Conservation (phyloP, 192 early-diverging fungal species). For the Coemansia sp. region DNA sequence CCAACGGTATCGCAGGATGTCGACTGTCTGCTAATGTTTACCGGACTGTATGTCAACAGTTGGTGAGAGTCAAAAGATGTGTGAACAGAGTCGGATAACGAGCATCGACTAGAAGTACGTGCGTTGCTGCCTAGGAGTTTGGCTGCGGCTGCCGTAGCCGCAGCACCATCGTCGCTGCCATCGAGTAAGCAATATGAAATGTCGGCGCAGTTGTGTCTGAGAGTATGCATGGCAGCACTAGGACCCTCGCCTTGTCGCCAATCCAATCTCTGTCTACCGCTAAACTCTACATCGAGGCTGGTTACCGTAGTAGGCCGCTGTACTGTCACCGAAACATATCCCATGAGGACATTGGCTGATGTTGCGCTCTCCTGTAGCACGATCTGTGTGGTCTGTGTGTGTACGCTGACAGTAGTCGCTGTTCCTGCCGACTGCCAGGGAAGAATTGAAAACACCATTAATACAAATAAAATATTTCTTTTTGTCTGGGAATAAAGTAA, state of each 20-base stretch:
- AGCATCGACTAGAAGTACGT: slow-evolving; percentile 5
- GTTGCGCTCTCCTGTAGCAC: slow-evolving; percentile 19
- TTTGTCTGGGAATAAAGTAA: not conserved
- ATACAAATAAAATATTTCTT: not conserved
- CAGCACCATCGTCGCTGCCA: not conserved
- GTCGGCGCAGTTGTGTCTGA: slow-evolving; percentile 20
- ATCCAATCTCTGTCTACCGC: slow-evolving; percentile 33
- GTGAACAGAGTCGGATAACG: slow-evolving; percentile 3
- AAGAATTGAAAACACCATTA: slow-evolving; percentile 7
- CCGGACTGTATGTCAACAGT: not conserved
- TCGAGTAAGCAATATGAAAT: slow-evolving; percentile 24
- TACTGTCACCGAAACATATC: slow-evolving; percentile 23
- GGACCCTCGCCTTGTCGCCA: slow-evolving; percentile 40
- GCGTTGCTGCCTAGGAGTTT: not conserved
- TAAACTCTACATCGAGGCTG: slow-evolving; percentile 24
- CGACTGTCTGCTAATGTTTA: not conserved
- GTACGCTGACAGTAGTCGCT: slow-evolving; percentile 18
- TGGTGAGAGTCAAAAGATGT: not conserved
- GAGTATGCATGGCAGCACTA: slow-evolving; percentile 22
- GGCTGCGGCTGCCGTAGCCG: slow-evolving; percentile 13
- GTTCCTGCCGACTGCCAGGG: slow-evolving; percentile 1
- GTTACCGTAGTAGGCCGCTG: slow-evolving; percentile 12
- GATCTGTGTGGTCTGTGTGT: slow-evolving; percentile 40
- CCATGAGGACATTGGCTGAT: slow-evolving; percentile 29
- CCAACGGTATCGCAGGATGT: not conserved